Evolutionary conservation across 176 grass and related monocot species (phyloP).

Genomic region (Elymus sibiricus): DNA sequence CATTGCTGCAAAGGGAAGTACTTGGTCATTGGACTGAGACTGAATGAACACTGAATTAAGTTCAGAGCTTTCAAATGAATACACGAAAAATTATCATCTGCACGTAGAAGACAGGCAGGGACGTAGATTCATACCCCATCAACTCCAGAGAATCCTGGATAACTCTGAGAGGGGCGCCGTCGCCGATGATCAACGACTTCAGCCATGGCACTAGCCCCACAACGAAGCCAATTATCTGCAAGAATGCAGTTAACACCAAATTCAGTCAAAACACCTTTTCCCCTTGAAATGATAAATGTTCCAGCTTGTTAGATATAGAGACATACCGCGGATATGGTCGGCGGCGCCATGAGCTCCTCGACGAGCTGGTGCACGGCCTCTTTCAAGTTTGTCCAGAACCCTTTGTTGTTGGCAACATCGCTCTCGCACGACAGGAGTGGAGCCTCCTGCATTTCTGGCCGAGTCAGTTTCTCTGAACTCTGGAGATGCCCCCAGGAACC

Average conservation of each 20-base stretch:
- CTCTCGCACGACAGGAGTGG: slow-evolving; percentile 54
- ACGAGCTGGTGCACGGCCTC: slow-evolving; percentile 45
- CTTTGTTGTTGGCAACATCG: slow-evolving; percentile 25
- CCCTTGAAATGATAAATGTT: not conserved
- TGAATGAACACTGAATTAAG: not conserved
- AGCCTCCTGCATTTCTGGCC: slow-evolving; percentile 36
- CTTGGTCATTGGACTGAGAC: not conserved
- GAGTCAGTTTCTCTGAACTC: slow-evolving; percentile 24
- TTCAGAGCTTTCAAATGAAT: not conserved
- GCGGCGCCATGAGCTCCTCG: slow-evolving; percentile 71
- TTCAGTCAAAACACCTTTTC: not conserved
- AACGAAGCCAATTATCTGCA: slow-evolving; percentile 62
- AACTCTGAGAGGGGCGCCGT: slow-evolving; percentile 42
- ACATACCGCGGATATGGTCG: slow-evolving; percentile 72
- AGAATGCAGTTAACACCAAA: not conserved
- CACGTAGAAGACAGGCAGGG: not conserved
- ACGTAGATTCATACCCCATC: slow-evolving; percentile 48
- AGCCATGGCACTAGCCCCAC: slow-evolving; percentile 67
- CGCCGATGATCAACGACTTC: slow-evolving; percentile 55
- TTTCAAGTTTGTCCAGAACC: slow-evolving; percentile 60
- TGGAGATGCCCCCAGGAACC: not conserved
- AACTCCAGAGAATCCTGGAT: slow-evolving; percentile 65
- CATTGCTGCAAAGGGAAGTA: slow-evolving; percentile 42
- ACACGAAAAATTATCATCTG: not conserved
- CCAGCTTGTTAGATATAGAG: not conserved